Evolutionary conservation across 75 land plant genomes (phyloP).

Genomic region (Azolla pinnata): DNA sequence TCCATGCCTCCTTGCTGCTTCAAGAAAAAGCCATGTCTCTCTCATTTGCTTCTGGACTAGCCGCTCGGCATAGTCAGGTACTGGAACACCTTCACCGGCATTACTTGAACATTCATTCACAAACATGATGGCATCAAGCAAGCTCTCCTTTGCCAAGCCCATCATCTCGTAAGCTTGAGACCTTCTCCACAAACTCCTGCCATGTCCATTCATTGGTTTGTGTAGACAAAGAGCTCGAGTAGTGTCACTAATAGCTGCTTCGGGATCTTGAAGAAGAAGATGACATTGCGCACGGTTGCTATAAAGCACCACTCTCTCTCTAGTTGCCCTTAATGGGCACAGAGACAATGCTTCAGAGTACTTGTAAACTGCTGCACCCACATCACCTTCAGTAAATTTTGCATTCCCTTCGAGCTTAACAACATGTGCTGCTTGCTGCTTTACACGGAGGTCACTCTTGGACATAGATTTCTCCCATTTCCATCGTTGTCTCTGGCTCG

Average conservation of each 20-base stretch:
- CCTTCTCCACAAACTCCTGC: constrained; percentile 72
- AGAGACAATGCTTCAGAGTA: constrained; percentile 47
- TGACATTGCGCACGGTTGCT: constrained; percentile 75
- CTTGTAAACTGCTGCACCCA: constrained; percentile 27
- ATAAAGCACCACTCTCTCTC: constrained; percentile 54
- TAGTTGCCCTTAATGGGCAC: constrained; percentile 46
- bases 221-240: constrained; percentile 55
- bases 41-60: constrained; percentile 74
- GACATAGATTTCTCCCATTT: constrained; percentile 38
- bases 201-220: constrained; percentile 40
- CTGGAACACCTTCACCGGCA: constrained; percentile 18
- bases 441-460: constrained; percentile 28
- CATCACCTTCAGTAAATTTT: constrained; percentile 40
- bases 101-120: constrained; percentile 26
- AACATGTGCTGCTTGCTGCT: constrained; percentile 19
- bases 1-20: constrained; percentile 31
- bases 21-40: constrained; percentile 43
- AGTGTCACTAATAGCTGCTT: constrained; percentile 51
- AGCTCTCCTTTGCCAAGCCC: constrained; percentile 64
- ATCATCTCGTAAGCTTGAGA: constrained; percentile 75
- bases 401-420: constrained; percentile 49
- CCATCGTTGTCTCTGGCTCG: constrained; percentile 12
- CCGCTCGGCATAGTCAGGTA: constrained; percentile 46
- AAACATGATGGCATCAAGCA: constrained; percentile 56
- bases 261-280: constrained; percentile 38